A percentile compares a stretch with the other conserved stretches of the same genome.
These are phyloP conservation scores for Termitomyces sp. DNA, from an alignment of 768 basidiomycete species.

Conservation along the genomic window DNA sequence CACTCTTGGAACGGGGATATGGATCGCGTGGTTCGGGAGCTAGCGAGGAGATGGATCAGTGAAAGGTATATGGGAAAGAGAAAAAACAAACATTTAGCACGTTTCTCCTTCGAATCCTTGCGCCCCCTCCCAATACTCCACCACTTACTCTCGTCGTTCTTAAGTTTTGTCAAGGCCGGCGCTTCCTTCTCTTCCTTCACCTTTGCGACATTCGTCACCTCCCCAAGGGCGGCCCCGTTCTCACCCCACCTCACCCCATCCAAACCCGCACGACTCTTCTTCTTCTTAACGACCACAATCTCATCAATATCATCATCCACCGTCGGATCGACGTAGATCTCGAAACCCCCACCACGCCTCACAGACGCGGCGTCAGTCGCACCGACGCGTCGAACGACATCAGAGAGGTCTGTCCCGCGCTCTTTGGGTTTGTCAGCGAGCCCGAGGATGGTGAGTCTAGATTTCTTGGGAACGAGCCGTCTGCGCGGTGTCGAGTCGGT, in stretches of 20 bases:
- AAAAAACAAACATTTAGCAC: conserved; percentile 39
- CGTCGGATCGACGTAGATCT: conserved; percentile 68
- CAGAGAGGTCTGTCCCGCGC: conserved; percentile 50
- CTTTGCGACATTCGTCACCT: conserved; percentile 55
- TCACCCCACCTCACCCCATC: conserved; percentile 45
- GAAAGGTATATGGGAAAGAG: neutral
- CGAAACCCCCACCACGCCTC: conserved; percentile 41
- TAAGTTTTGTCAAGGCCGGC: conserved; percentile 30
- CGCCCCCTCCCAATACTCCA: conserved; percentile 78
- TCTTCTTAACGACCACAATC: conserved; percentile 74
- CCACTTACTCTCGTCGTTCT: conserved; percentile 56
- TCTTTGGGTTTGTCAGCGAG: conserved; percentile 16
- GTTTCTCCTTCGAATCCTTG: conserved; percentile 58
- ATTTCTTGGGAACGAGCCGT: conserved; percentile 71
- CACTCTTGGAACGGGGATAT: conserved; percentile 38
- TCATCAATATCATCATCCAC: conserved; percentile 66
- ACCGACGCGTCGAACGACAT: conserved; percentile 53
- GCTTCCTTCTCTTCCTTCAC: conserved; percentile 21
- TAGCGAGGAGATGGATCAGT: conserved; percentile 3
- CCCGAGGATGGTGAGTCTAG: conserved; percentile 39
- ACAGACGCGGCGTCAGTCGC: conserved; percentile 18
- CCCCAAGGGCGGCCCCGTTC: conserved; percentile 38
- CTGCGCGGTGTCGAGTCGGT: conserved; percentile 25
- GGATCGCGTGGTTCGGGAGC: conserved; percentile 37
- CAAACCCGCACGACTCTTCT: conserved; percentile 59